Conservation (phyloP, 202 grass and related monocot genomes). For the Setaria italica region DNA sequence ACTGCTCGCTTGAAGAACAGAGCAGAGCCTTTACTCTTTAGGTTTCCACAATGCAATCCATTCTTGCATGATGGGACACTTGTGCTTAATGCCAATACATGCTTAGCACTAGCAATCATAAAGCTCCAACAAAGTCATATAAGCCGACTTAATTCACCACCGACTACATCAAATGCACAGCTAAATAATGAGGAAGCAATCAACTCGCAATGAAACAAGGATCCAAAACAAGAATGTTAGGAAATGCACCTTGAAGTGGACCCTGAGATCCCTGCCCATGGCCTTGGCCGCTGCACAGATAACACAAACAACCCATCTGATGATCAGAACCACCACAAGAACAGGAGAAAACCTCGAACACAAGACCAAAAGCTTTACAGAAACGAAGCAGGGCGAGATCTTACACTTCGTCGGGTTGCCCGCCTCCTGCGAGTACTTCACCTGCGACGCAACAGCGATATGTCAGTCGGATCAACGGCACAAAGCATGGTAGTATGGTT, state of each 20-base stretch:
- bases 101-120: not conserved
- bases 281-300: conserved; percentile 65
- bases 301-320: conserved; percentile 15
- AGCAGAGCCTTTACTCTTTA: conserved; percentile 58
- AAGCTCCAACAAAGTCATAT: not conserved
- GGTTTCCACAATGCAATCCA: conserved; percentile 24
- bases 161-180: not conserved
- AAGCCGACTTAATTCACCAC: not conserved
- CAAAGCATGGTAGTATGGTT: not conserved
- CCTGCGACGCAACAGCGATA: conserved; percentile 39
- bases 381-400: conserved; percentile 15
- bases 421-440: conserved; percentile 88
- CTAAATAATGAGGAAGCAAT: not conserved
- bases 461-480: not conserved
- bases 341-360: not conserved
- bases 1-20: conserved; percentile 38
- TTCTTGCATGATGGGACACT: not conserved
- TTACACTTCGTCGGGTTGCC: conserved; percentile 85
- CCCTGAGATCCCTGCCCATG: conserved; percentile 81
- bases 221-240: not conserved
- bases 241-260: conserved; percentile 82
- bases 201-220: not conserved
- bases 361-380: not conserved
- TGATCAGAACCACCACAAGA: conserved; percentile 15
- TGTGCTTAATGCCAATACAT: not conserved